A percentile compares a stretch with the other conserved stretches of the same genome.
phyloP scores from a whole-genome alignment of 1,139 yeast species.

The Suhomyces taliae region DNA sequence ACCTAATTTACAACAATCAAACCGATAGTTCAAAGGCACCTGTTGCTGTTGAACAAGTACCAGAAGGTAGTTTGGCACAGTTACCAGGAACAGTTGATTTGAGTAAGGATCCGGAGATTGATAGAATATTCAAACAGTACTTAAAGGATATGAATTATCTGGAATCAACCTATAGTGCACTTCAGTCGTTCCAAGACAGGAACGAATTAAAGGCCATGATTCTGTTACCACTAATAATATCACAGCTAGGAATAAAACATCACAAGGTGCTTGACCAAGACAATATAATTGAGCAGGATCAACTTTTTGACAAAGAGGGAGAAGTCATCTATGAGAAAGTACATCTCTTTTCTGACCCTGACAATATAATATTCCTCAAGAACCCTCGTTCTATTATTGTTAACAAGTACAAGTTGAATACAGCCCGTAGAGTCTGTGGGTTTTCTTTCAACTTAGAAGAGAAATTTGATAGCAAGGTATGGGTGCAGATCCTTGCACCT shows the following conservation, averaged over 20 bases:
- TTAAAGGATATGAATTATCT: no score
- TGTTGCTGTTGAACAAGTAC: no score
- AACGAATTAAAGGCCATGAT: neutral
- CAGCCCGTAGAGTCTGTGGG: conserved; percentile 18
- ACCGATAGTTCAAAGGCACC: no score
- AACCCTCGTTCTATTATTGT: conserved; percentile 16
- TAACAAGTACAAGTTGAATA: conserved; percentile 19
- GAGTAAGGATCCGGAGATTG: no score
- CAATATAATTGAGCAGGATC: conserved; percentile 5
- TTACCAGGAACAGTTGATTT: no score
- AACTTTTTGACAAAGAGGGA: neutral
- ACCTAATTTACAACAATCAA: neutral
- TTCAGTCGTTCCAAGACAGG: neutral
- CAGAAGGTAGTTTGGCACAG: no score
- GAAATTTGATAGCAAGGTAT: conserved; percentile 14
- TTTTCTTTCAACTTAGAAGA: conserved; percentile 7
- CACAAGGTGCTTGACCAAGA: neutral
- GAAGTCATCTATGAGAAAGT: neutral
- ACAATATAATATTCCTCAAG: conserved; percentile 15
- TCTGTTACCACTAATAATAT: neutral
- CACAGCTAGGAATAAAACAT: neutral
- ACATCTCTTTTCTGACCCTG: conserved; percentile 9
- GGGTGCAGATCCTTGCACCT: conserved; percentile 12
- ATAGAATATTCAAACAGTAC: no score
- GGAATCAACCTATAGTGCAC: no score